Conservation (phyloP, 371 early-diverging fungal species). For the Saksenaea vasiformis region DNA sequence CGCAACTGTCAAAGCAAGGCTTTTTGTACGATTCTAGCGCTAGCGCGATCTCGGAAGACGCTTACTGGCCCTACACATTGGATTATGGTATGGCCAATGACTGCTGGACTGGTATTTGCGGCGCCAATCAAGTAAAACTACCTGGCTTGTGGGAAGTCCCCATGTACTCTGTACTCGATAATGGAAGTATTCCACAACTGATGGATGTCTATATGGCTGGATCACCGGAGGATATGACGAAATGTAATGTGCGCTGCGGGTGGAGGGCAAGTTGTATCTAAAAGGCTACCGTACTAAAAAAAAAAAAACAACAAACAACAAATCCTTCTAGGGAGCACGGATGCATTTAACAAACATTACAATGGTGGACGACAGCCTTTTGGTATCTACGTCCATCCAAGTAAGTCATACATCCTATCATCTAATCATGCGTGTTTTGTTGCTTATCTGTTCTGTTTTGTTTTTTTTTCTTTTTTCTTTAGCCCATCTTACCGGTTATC, state of each 20-base stretch:
- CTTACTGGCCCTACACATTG: slow-evolving; percentile 74
- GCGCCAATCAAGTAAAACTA: slow-evolving; percentile 36
- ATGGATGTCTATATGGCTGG: slow-evolving; percentile 73
- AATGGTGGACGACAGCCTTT: slow-evolving; percentile 65
- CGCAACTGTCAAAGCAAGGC: slow-evolving; percentile 49
- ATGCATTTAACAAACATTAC: slow-evolving; percentile 62
- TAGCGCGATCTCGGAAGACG: slow-evolving; percentile 48
- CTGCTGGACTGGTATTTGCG: slow-evolving; percentile 62
- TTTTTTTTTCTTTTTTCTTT: background rate
- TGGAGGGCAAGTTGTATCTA: background rate
- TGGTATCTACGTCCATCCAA: slow-evolving; percentile 64
- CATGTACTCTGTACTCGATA: slow-evolving; percentile 52
- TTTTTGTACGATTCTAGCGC: slow-evolving; percentile 68
- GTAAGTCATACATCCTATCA: slow-evolving; percentile 17
- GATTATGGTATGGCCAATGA: slow-evolving; percentile 73
- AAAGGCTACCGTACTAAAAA: background rate
- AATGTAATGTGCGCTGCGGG: slow-evolving; percentile 37
- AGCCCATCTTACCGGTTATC: slow-evolving; percentile 52
- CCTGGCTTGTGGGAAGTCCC: slow-evolving; percentile 78
- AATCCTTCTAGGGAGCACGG: slow-evolving; percentile 29
- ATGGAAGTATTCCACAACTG: slow-evolving; percentile 43
- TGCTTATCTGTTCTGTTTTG: background rate
- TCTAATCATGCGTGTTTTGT: too few relatives aligned
- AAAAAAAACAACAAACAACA: background rate
- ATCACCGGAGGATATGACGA: slow-evolving; percentile 37